phyloP scores from a whole-genome alignment of 805 yeast species.

The Pichia ethanolica region DNA sequence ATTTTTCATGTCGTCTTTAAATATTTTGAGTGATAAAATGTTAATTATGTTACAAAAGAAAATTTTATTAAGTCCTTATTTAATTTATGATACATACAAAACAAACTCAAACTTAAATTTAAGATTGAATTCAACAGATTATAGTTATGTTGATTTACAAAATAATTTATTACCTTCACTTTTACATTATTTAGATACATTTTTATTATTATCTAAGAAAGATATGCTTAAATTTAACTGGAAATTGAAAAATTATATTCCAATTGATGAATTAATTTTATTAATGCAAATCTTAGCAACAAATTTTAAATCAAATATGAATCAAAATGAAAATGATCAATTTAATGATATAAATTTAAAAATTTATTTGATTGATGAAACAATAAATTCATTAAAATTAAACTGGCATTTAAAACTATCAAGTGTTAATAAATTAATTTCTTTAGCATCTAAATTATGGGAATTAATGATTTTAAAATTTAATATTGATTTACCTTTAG shows the following conservation, averaged over 20 bases:
- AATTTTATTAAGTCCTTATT: slow-evolving; percentile 23
- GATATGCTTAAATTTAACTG: slow-evolving; percentile 38
- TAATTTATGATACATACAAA: slow-evolving; percentile 3
- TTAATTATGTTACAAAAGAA: slow-evolving; percentile 34
- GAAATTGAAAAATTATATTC: slow-evolving; percentile 55
- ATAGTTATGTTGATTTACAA: slow-evolving; percentile 44
- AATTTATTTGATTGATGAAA: slow-evolving; percentile 18
- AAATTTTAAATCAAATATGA: slow-evolving; percentile 34
- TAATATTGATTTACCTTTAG: slow-evolving; percentile 8
- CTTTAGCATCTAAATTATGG: slow-evolving; percentile 20
- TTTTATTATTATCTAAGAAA: slow-evolving; percentile 40
- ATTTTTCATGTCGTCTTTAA: slow-evolving; percentile 21
- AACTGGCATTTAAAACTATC: slow-evolving; percentile 22
- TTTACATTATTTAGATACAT: slow-evolving; percentile 48
- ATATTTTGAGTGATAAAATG: slow-evolving; percentile 50
- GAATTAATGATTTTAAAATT: slow-evolving; percentile 17
- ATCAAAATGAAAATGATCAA: slow-evolving; percentile 13
- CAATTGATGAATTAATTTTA: slow-evolving; percentile 50
- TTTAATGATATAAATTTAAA: slow-evolving; percentile 25
- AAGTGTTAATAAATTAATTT: slow-evolving; percentile 18
- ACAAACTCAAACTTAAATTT: slow-evolving; percentile 14
- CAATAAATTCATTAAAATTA: slow-evolving; percentile 13
- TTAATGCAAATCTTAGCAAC: slow-evolving; percentile 45
- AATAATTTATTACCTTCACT: slow-evolving; percentile 50
- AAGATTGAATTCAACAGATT: slow-evolving; percentile 16